Conservation (phyloP, 2,329 filamentous ascomycete genomes). For the Aspergillus spinulosporus region DNA sequence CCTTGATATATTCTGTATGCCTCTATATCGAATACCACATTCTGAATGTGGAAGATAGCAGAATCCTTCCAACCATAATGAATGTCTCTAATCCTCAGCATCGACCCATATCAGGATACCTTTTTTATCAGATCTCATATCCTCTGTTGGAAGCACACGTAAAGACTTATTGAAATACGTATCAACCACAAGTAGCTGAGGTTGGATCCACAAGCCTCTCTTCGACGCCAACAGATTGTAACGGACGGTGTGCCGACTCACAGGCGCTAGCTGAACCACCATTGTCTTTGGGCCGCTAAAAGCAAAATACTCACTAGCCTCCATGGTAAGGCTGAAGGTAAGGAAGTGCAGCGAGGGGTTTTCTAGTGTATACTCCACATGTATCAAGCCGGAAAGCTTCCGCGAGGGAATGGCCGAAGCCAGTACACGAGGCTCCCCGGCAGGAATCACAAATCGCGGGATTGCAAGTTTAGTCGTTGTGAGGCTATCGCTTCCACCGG, state of each 20-base stretch:
- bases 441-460: constrained; percentile 76
- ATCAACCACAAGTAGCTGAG: constrained; percentile 76
- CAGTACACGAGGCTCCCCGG: constrained; percentile 83
- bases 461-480: constrained; percentile 72
- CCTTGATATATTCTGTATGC: not conserved
- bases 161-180: constrained; percentile 92
- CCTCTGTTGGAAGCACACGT: constrained; percentile 75
- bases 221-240: constrained; percentile 72
- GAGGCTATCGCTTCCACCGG: constrained; percentile 31
- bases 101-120: constrained; percentile 49
- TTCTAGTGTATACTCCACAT: constrained; percentile 73
- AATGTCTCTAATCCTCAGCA: constrained; percentile 34
- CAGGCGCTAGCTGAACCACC: constrained; percentile 76
- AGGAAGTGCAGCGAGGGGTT: constrained; percentile 94
- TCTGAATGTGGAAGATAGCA: not conserved
- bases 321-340: constrained; percentile 89
- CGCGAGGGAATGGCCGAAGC: constrained; percentile 45
- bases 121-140: constrained; percentile 59
- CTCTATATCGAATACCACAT: not conserved
- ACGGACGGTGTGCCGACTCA: constrained; percentile 71
- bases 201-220: constrained; percentile 66
- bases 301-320: constrained; percentile 86
- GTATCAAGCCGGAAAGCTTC: constrained; percentile 37
- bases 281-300: constrained; percentile 86
- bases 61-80: not conserved